Evolutionary conservation across 257 asterid genomes (phyloP).

Genomic region (Solanum habrochaites): DNA sequence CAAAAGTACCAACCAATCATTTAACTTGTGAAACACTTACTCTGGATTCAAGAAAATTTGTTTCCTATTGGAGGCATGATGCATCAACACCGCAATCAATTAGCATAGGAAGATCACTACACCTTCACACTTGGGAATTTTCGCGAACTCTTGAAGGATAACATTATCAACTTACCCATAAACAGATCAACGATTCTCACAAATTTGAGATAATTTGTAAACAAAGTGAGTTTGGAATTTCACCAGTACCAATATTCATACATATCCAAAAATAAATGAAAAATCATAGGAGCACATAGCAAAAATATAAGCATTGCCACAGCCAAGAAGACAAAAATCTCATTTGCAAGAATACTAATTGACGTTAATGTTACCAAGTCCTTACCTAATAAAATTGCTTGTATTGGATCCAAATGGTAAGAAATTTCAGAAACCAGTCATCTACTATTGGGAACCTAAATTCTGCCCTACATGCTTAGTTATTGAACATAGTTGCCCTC

Average conservation of each 20-base stretch:
- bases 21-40: neutral
- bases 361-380: neutral
- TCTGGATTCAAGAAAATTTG: neutral
- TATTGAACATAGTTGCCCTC: neutral
- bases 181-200: neutral
- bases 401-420: neutral
- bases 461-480: neutral
- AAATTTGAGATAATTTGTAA: neutral
- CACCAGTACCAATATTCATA: neutral
- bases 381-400: neutral
- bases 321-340: neutral
- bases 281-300: neutral
- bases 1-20: constrained; percentile 6
- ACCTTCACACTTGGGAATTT: neutral
- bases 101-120: neutral
- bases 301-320: neutral
- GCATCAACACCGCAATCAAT: neutral
- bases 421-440: neutral
- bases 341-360: neutral
- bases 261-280: neutral
- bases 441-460: neutral
- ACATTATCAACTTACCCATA: neutral
- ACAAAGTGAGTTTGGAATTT: neutral
- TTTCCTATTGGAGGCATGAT: neutral
- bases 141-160: neutral